Evolutionary conservation across 2,329 filamentous ascomycete species (phyloP).

Genomic region (Aciculosporium take): DNA sequence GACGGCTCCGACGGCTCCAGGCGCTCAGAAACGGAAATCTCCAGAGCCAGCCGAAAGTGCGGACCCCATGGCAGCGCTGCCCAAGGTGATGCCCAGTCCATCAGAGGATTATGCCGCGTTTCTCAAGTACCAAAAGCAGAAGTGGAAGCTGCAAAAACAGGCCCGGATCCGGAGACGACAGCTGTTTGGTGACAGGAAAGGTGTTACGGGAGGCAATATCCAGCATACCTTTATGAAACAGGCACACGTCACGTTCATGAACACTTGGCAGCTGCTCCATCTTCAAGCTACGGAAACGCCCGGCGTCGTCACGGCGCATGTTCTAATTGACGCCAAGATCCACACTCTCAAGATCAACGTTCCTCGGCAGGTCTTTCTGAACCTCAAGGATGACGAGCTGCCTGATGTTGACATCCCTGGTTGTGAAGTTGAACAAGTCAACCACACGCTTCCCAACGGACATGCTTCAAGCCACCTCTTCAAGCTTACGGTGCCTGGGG

Average conservation of each 20-base stretch:
- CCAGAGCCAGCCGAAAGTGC: slow-evolving; percentile 51
- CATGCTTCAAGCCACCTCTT: slow-evolving; percentile 90
- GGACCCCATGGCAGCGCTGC: slow-evolving; percentile 72
- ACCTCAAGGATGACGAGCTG: slow-evolving; percentile 73
- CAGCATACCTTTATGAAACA: slow-evolving; percentile 74
- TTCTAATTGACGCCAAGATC: slow-evolving; percentile 86
- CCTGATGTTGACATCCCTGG: slow-evolving; percentile 78
- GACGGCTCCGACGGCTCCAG: slow-evolving; percentile 18
- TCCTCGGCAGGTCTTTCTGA: slow-evolving; percentile 78
- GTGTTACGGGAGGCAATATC: slow-evolving; percentile 35
- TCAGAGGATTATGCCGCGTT: slow-evolving; percentile 79
- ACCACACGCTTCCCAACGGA: slow-evolving; percentile 84
- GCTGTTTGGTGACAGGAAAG: slow-evolving; percentile 75
- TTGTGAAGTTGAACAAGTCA: slow-evolving; percentile 85
- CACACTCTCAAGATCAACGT: slow-evolving; percentile 82
- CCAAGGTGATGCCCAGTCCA: slow-evolving; percentile 69
- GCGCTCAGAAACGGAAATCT: slow-evolving; percentile 55
- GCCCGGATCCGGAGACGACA: slow-evolving; percentile 74
- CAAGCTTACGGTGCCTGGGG: slow-evolving; percentile 80
- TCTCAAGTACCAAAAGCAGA: slow-evolving; percentile 89
- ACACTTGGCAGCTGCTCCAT: slow-evolving; percentile 90
- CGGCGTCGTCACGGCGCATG: slow-evolving; percentile 75
- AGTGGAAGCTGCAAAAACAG: slow-evolving; percentile 96
- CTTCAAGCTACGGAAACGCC: slow-evolving; percentile 69
- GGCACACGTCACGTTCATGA: slow-evolving; percentile 77